phyloP scores from a whole-genome alignment of 139 green algal genomes.

The Tetraselmis chui region DNA sequence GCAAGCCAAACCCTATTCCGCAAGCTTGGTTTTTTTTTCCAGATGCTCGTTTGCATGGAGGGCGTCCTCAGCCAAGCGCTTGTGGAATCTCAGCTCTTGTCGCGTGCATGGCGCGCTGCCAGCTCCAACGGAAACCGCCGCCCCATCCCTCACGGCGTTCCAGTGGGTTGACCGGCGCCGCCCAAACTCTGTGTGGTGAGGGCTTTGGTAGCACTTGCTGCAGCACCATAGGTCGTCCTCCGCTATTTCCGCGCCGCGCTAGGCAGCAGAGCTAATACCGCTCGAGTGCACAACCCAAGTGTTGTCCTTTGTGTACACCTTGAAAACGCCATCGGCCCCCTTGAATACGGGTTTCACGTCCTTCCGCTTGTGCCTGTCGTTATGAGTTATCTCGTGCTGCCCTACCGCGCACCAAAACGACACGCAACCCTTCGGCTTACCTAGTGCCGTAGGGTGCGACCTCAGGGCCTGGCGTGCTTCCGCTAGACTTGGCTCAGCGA shows the following conservation, averaged over 20 bases:
- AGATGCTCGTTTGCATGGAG: too few species aligned
- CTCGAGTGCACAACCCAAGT: not conserved
- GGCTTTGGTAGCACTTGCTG: not conserved
- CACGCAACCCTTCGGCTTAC: not conserved
- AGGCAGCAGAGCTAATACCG: not conserved
- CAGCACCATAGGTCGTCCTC: not conserved
- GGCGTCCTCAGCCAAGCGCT: not conserved
- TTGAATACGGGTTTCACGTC: not conserved
- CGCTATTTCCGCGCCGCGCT: not conserved
- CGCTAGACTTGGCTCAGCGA: not conserved
- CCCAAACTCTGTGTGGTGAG: not conserved
- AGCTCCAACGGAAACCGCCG: too few species aligned
- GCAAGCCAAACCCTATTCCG: not conserved
- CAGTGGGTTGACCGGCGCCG: not conserved
- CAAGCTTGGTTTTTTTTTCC: not conserved
- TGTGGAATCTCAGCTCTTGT: not conserved
- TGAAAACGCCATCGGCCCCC: not conserved
- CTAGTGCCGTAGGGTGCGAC: not conserved
- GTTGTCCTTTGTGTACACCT: not conserved
- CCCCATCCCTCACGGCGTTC: not conserved
- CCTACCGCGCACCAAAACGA: not conserved
- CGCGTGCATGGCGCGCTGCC: too few species aligned
- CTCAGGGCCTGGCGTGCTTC: not conserved
- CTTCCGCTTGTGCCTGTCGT: not conserved
- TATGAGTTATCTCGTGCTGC: not conserved